Conservation (phyloP, 1,284 basidiomycete species). For the Marasmius fiardii region DNA sequence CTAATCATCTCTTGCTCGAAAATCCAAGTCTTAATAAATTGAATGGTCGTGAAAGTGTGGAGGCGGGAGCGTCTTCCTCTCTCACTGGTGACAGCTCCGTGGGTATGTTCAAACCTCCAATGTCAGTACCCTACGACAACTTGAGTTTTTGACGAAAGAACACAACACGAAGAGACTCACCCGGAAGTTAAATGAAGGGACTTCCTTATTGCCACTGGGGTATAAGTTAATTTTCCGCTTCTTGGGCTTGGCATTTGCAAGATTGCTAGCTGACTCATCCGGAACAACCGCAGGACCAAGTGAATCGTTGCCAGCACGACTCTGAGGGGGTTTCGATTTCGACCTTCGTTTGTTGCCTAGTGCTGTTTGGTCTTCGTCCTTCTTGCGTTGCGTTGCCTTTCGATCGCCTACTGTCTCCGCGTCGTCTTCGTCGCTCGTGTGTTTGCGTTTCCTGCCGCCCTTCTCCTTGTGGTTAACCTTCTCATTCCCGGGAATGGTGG, state of each 20-base stretch:
- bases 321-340: constrained; percentile 5
- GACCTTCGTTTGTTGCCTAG: background rate
- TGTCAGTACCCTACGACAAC: background rate
- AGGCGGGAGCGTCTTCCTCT: constrained; percentile 44
- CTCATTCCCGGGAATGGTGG: constrained; percentile 11
- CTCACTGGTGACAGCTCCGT: constrained; percentile 62
- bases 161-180: constrained; percentile 24
- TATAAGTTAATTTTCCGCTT: constrained; percentile 64
- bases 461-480: constrained; percentile 18
- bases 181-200: constrained; percentile 27
- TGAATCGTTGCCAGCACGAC: constrained; percentile 16
- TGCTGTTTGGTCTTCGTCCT: background rate
- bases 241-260: constrained; percentile 24
- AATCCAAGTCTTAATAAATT: background rate
- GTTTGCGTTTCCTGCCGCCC: constrained; percentile 18
- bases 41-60: constrained; percentile 33
- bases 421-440: constrained; percentile 7
- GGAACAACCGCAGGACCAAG: constrained; percentile 15
- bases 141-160: constrained; percentile 14
- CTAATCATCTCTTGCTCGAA: background rate
- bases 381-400: too few relatives aligned
- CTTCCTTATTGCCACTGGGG: constrained; percentile 26
- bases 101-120: constrained; percentile 48
- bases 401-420: constrained; percentile 14
- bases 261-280: constrained; percentile 1